phyloP scores from a whole-genome alignment of 148 eudicot genomes.

The Rhododendron henanense region DNA sequence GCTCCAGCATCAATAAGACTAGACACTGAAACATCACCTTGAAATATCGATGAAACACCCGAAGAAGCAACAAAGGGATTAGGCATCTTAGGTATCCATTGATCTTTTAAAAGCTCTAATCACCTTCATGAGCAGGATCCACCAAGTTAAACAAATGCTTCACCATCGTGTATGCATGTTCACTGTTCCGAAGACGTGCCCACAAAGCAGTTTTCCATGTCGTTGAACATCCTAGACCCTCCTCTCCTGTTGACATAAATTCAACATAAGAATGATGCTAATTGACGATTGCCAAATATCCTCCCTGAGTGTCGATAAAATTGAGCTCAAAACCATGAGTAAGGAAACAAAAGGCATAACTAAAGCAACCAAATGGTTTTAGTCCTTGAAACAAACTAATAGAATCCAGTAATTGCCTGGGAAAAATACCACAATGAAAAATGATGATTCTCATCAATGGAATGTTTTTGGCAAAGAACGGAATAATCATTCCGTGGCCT shows the following conservation, averaged over 20 bases:
- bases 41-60: too few species aligned
- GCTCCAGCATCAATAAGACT: too few species aligned
- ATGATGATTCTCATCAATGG: neutral
- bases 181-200: conserved; percentile 63
- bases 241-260: conserved; percentile 22
- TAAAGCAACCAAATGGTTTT: too few species aligned
- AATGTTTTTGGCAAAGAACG: neutral
- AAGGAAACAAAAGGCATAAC: too few species aligned
- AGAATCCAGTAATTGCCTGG: too few species aligned
- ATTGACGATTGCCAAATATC: neutral
- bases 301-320: neutral
- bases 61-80: too few species aligned
- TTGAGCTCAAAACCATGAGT: neutral
- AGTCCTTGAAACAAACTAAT: too few species aligned
- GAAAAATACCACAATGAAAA: too few species aligned
- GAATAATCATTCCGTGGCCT: neutral
- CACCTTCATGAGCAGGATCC: conserved; percentile 57
- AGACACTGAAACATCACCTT: too few species aligned
- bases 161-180: conserved; percentile 52
- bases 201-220: conserved; percentile 60
- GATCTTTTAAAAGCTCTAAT: neutral
- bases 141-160: conserved; percentile 72
- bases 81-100: too few species aligned
- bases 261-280: neutral
- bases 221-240: neutral